Evolutionary conservation across 164 flowering plant species (phyloP).

Genomic region (Umbellularia californica): DNA sequence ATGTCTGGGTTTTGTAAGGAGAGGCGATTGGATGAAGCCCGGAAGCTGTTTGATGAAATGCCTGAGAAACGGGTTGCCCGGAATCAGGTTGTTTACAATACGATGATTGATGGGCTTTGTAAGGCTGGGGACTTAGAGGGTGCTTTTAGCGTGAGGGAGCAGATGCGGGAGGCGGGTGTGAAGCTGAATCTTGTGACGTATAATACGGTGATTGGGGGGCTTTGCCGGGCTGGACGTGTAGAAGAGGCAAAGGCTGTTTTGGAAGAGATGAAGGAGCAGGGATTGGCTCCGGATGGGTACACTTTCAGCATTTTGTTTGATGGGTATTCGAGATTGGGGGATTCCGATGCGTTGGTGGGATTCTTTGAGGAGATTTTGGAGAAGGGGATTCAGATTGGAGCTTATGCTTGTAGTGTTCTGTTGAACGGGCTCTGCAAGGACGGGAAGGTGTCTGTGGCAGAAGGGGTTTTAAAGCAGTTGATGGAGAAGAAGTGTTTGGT

Average conservation of each 20-base stretch:
- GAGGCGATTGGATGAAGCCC: slow-evolving; percentile 46
- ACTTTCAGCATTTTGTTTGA: slow-evolving; percentile 55
- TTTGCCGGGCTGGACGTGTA: slow-evolving; percentile 40
- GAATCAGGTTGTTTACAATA: slow-evolving; percentile 47
- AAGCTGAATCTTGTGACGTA: slow-evolving; percentile 44
- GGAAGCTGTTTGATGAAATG: slow-evolving; percentile 69
- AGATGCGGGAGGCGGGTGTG: slow-evolving; percentile 43
- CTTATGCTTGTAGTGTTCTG: slow-evolving; percentile 41
- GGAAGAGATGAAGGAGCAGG: slow-evolving; percentile 47
- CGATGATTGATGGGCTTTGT: slow-evolving; percentile 66
- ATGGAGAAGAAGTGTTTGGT: slow-evolving; percentile 33
- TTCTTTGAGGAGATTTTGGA: slow-evolving; percentile 32
- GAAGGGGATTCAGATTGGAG: slow-evolving; percentile 39
- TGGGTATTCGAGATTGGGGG: slow-evolving; percentile 34
- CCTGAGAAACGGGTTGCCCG: slow-evolving; percentile 20
- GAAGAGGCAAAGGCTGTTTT: slow-evolving; percentile 38
- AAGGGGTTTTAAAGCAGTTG: slow-evolving; percentile 39
- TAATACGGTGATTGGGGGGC: slow-evolving; percentile 50
- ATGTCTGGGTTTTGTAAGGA: slow-evolving; percentile 59
- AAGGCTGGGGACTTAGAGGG: slow-evolving; percentile 51
- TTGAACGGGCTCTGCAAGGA: slow-evolving; percentile 61
- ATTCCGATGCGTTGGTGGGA: slow-evolving; percentile 36
- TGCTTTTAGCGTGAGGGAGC: slow-evolving; percentile 37
- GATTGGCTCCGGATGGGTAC: slow-evolving; percentile 54
- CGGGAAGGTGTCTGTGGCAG: slow-evolving; percentile 51